These are phyloP conservation scores for Trametes coccinea DNA, from an alignment of 768 basidiomycete species.

Conservation along the genomic window DNA sequence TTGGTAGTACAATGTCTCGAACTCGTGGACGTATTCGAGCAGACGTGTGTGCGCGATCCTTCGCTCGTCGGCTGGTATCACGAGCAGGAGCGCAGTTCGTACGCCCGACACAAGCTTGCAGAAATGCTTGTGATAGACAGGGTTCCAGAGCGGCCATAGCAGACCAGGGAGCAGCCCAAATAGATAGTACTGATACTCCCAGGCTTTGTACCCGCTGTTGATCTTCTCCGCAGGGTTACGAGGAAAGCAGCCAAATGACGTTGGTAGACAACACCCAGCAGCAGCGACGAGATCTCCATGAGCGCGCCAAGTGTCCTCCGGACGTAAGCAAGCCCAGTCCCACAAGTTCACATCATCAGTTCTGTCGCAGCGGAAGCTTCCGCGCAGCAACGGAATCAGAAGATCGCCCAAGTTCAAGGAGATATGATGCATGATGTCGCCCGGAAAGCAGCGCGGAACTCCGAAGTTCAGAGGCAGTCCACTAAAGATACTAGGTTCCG, in stretches of 20 bases:
- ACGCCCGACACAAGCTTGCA: slow-evolving; percentile 31
- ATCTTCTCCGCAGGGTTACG: slow-evolving; percentile 43
- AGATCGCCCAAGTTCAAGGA: slow-evolving; percentile 40
- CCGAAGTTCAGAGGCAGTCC: slow-evolving; percentile 29
- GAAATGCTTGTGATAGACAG: slow-evolving; percentile 27
- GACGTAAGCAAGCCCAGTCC: slow-evolving; percentile 32
- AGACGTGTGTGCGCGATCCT: slow-evolving; percentile 28
- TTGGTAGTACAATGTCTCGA: slow-evolving; percentile 38
- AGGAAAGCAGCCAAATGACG: slow-evolving; percentile 42
- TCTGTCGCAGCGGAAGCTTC: slow-evolving; percentile 23
- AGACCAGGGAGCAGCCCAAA: slow-evolving; percentile 29
- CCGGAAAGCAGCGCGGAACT: slow-evolving; percentile 33
- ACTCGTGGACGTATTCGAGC: slow-evolving; percentile 34
- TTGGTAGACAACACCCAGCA: slow-evolving; percentile 36
- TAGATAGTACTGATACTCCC: slow-evolving; percentile 30
- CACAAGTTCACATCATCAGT: slow-evolving; percentile 30
- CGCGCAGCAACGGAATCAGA: slow-evolving; percentile 35
- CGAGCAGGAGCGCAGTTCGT: slow-evolving; percentile 22
- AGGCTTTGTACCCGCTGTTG: slow-evolving; percentile 34
- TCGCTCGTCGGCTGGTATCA: slow-evolving; percentile 21
- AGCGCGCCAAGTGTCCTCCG: slow-evolving; percentile 31
- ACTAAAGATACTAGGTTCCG: slow-evolving; percentile 36
- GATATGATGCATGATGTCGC: slow-evolving; percentile 42
- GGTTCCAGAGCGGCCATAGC: slow-evolving; percentile 25
- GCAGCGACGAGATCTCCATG: slow-evolving; percentile 38